Conservation (phyloP, 2,329 filamentous ascomycete genomes). For the Calonectria pseudoturangicola region DNA sequence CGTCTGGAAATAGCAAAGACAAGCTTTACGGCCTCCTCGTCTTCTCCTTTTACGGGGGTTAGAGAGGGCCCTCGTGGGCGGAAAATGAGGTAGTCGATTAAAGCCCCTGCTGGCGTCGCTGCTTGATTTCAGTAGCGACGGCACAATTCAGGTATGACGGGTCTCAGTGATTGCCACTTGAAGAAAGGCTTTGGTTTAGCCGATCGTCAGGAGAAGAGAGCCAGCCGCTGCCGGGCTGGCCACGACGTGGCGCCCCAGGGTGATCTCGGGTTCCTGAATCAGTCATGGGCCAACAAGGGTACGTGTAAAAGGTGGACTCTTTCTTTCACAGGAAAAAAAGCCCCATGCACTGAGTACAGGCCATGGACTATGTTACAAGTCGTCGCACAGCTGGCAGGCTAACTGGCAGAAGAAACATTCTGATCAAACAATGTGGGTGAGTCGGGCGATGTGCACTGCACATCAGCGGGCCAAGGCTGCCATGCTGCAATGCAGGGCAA, state of each 20-base stretch:
- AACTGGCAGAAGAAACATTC: constrained; percentile 24
- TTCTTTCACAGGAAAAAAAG: constrained; percentile 13
- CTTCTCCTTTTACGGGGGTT: constrained; percentile 48
- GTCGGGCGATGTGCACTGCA: constrained; percentile 12
- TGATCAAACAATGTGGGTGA: constrained; percentile 30
- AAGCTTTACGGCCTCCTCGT: constrained; percentile 18
- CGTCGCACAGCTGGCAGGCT: constrained; percentile 21
- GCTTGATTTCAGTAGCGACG: constrained; percentile 39
- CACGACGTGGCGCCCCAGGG: constrained; percentile 40
- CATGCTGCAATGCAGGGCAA: constrained; percentile 31
- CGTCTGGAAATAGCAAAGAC: constrained; percentile 27
- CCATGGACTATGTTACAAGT: not conserved
- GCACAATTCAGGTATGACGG: constrained; percentile 28
- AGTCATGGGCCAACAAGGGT: constrained; percentile 18
- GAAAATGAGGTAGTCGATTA: constrained; percentile 32
- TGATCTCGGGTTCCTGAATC: constrained; percentile 34
- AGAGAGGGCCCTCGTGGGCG: constrained; percentile 30
- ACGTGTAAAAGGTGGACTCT: not conserved
- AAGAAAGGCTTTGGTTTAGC: constrained; percentile 38
- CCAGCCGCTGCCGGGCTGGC: constrained; percentile 46
- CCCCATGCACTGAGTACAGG: not conserved
- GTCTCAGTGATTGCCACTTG: constrained; percentile 28
- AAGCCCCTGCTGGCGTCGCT: constrained; percentile 28
- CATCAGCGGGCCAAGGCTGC: constrained; percentile 15
- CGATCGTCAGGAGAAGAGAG: constrained; percentile 53